A percentile compares a stretch with the other conserved stretches of the same genome.
Evolutionary conservation across 768 basidiomycete genomes (phyloP).

Genomic region (Antrodiella citrinella): DNA sequence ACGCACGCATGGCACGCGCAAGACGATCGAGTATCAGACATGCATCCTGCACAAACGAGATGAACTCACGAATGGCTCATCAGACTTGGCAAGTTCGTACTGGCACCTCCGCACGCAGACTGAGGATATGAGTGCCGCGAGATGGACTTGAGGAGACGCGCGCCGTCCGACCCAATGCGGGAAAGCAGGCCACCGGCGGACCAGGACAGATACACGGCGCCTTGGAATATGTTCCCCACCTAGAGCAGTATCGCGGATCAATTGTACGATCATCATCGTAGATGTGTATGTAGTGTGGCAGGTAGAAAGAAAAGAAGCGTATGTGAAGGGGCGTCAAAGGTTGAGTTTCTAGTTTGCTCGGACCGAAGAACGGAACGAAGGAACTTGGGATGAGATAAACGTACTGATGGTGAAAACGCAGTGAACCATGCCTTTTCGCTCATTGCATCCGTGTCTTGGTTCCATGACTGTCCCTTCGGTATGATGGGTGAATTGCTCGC

Average conservation of each 20-base stretch:
- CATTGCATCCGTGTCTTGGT: constrained; percentile 23
- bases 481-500: constrained; percentile 26
- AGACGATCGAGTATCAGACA: not conserved
- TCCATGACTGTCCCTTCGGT: constrained; percentile 24
- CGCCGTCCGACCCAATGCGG: constrained; percentile 19
- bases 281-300: no score
- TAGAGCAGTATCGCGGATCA: no score
- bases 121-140: constrained; percentile 31
- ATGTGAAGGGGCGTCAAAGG: no score
- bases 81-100: constrained; percentile 25
- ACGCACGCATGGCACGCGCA: no score
- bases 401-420: constrained; percentile 21
- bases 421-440: constrained; percentile 27
- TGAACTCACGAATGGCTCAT: constrained; percentile 28
- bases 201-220: constrained; percentile 29
- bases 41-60: not conserved
- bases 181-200: constrained; percentile 24
- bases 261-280: no score
- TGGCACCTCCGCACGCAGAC: constrained; percentile 29
- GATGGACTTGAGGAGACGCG: constrained; percentile 23
- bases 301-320: no score
- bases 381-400: constrained; percentile 6
- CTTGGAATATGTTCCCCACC: constrained; percentile 30
- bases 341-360: no score
- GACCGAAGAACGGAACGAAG: no score